Base-by-base conservation (phyloP, 208 protist species). In the Leishmania braziliensis region DNA sequence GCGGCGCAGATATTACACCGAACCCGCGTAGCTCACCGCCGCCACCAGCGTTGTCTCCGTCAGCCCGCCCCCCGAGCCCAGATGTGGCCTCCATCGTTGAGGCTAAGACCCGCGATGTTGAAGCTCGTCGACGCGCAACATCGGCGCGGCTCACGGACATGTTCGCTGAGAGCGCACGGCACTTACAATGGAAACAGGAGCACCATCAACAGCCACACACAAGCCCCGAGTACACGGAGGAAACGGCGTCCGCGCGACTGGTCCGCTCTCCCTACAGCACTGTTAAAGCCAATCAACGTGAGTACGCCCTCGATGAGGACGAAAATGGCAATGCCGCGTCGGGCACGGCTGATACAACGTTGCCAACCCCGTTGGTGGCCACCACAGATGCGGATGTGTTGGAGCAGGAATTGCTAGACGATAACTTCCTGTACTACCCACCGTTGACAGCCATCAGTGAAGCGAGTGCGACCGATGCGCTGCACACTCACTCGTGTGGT, bases 321-420 rank as follows among this genome's bases (percentile, higher is more conserved):
- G 71, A 79, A 29, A 56, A 43, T 9, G 50, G 72, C 51, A 43
- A 75, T 29, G 68, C 23, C 18, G 26, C 6, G 4, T 29, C 46
- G 69, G 69, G 3, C 46, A 77, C 54, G 68, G 65, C 26, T 60
- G 71, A 73, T 58, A 54, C 51, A 43, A 58, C 36, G 74, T 2
- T 18, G 10, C 9, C 29, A 29, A 70, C 18, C 3, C n/a, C 43
- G 36, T 43, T 69, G 56, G n/a, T 4, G 12, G 48, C 78, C 26
- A 63, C 63, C 10, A 20, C 56, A 9, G 50, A 18, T 26, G 29
- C 14, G 26, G 89, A 95, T 18, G 36, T 86, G 2, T 72, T 95
- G 18, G 90, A 96, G 77, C 88, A 96, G 78, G 91, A 97, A 75
- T 80, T 97, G 29, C 79, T 97, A 10, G 94, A 97, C 70, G 94